These are phyloP conservation scores for Bryopsis sp. DNA, from an alignment of 139 green algal species.

Conservation along the genomic window DNA sequence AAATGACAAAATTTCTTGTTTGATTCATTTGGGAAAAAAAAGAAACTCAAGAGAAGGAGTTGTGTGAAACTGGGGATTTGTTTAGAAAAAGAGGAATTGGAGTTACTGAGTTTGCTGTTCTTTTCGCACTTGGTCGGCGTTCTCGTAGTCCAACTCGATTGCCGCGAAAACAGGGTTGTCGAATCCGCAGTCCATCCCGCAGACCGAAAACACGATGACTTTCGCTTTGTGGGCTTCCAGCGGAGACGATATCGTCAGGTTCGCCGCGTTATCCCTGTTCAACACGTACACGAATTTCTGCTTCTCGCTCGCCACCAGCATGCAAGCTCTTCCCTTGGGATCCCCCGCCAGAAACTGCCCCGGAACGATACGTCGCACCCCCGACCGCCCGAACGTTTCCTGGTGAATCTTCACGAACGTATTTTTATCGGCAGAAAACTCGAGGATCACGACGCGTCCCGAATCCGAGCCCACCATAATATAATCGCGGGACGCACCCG, in stretches of 20 bases:
- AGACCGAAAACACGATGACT: conserved; percentile 72
- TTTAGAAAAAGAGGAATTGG: not conserved
- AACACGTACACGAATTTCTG: conserved; percentile 99
- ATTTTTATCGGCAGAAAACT: conserved; percentile 80
- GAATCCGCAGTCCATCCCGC: conserved; percentile 90
- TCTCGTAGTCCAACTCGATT: conserved; percentile 94
- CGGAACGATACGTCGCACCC: conserved; percentile 87
- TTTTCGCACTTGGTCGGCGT: conserved; percentile 76
- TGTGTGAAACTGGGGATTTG: not conserved
- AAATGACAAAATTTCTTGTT: too few species aligned
- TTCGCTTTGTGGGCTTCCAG: conserved; percentile 94
- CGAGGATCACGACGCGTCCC: conserved; percentile 89
- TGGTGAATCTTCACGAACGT: conserved; percentile 87
- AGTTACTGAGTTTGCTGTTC: not conserved
- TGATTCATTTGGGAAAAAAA: not conserved
- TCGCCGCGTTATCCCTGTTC: conserved; percentile 86
- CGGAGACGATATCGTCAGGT: conserved; percentile 93
- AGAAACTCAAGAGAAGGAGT: not conserved
- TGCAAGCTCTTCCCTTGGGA: conserved; percentile 87
- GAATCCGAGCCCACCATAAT: conserved; percentile 86
- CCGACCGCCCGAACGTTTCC: conserved; percentile 94
- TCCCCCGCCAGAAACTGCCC: conserved; percentile 88
- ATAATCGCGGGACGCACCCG: conserved; percentile 78
- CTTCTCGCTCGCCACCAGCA: conserved; percentile 93
- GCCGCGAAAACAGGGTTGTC: conserved; percentile 98